Percentiles rank a stretch among this genome's conserved stretches.
Evolutionary conservation across 179 eudicot genomes (phyloP).

Genomic region (Actinidia chinensis): DNA sequence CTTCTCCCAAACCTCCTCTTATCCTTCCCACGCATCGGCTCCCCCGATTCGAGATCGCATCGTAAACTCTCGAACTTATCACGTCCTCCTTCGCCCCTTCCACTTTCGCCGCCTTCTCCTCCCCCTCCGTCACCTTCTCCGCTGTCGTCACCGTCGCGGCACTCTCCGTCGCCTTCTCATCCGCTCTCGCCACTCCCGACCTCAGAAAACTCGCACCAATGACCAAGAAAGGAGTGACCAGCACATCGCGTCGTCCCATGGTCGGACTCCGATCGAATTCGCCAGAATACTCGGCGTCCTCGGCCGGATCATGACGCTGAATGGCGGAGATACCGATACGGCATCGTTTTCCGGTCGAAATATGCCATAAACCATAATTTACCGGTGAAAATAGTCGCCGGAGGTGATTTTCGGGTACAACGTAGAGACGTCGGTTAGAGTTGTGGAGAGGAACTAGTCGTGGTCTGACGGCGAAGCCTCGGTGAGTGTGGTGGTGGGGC

Average conservation of each 20-base stretch:
- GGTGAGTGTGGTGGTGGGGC: conserved; percentile 34
- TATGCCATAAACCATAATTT: conserved; percentile 5
- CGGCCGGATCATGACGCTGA: neutral
- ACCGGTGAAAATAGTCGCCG: conserved; percentile 15
- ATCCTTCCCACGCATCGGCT: conserved; percentile 87
- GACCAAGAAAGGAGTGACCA: conserved; percentile 54
- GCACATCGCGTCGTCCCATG: conserved; percentile 48
- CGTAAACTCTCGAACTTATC: conserved; percentile 74
- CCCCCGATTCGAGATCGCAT: conserved; percentile 85
- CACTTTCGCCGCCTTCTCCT: conserved; percentile 19
- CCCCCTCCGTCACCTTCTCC: conserved; percentile 13
- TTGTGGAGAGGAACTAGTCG: neutral
- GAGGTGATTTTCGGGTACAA: conserved; percentile 12
- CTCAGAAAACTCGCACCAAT: conserved; percentile 53
- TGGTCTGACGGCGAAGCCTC: conserved; percentile 27
- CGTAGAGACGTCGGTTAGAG: conserved; percentile 8
- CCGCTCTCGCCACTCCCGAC: conserved; percentile 56
- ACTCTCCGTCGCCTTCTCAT: conserved; percentile 39
- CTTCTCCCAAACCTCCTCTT: conserved; percentile 89
- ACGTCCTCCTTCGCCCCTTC: conserved; percentile 48
- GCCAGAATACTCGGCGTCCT: conserved; percentile 18
- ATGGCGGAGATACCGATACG: conserved; percentile 12
- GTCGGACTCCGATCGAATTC: conserved; percentile 17
- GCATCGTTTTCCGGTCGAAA: conserved; percentile 8
- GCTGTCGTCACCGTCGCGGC: neutral